Evolutionary conservation across 2,329 filamentous ascomycete species (phyloP).

Genomic region (Conoideocrella luteorostrata): DNA sequence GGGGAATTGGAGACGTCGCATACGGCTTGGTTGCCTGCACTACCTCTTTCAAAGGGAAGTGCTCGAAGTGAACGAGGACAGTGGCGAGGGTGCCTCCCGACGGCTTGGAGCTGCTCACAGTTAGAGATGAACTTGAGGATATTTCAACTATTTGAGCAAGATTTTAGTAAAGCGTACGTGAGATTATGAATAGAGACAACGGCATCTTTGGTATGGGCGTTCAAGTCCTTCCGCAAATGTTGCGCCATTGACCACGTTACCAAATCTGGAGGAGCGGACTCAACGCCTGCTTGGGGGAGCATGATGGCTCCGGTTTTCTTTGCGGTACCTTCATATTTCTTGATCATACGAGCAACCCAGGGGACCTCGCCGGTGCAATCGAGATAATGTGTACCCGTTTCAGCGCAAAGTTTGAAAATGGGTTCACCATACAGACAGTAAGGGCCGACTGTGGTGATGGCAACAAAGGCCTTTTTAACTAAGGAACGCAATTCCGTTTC

Average conservation of each 20-base stretch:
- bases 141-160: background rate
- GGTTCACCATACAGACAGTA: slow-evolving; percentile 51
- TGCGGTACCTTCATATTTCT: slow-evolving; percentile 49
- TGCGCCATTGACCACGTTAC: slow-evolving; percentile 48
- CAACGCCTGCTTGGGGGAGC: slow-evolving; percentile 56
- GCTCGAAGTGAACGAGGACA: slow-evolving; percentile 51
- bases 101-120: slow-evolving; percentile 26
- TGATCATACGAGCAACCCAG: slow-evolving; percentile 54
- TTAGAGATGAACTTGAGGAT: background rate
- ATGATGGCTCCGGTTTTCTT: slow-evolving; percentile 50
- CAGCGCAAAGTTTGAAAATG: slow-evolving; percentile 55
- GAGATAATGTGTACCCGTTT: slow-evolving; percentile 57
- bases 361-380: slow-evolving; percentile 57
- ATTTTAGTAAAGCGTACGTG: slow-evolving; percentile 24
- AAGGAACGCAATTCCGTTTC: slow-evolving; percentile 39
- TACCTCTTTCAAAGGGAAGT: slow-evolving; percentile 43
- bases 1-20: slow-evolving; percentile 50
- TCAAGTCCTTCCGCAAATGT: slow-evolving; percentile 42
- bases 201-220: slow-evolving; percentile 45
- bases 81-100: slow-evolving; percentile 67
- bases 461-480: slow-evolving; percentile 48
- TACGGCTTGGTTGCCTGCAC: slow-evolving; percentile 41
- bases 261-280: slow-evolving; percentile 57
- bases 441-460: slow-evolving; percentile 55
- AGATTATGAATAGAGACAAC: slow-evolving; percentile 42